phyloP scores from a whole-genome alignment of 345 rosid genomes.

The Citrus sinensis region DNA sequence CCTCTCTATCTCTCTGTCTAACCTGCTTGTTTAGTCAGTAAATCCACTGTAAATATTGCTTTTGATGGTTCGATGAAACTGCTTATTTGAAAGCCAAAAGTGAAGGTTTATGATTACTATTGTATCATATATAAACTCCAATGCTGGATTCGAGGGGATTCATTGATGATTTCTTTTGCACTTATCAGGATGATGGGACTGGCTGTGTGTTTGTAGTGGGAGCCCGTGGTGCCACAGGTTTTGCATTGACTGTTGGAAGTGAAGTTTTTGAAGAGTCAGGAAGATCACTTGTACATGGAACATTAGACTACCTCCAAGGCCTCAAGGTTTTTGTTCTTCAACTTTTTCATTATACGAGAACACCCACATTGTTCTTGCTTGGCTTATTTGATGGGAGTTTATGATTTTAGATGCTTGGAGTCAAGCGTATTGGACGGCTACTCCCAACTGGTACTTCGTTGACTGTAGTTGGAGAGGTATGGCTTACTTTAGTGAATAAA shows the following conservation, averaged over 20 bases:
- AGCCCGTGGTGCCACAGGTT: conserved; percentile 70
- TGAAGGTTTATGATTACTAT: conserved; percentile 1
- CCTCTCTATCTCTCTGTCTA: not conserved
- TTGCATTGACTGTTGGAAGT: conserved; percentile 58
- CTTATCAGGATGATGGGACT: conserved; percentile 75
- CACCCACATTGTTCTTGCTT: not conserved
- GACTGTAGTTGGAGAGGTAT: conserved; percentile 97
- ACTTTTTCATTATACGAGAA: not conserved
- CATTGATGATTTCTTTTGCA: not conserved
- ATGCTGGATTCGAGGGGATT: not conserved
- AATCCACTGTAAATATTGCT: not conserved
- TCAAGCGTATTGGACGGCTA: conserved; percentile 83
- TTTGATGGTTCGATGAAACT: conserved; percentile 13
- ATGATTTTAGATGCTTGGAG: conserved; percentile 87
- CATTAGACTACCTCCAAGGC: conserved; percentile 91
- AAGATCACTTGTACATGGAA: conserved; percentile 89
- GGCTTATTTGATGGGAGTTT: conserved; percentile 17
- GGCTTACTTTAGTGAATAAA: not conserved
- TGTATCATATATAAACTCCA: not conserved
- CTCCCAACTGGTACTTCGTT: conserved; percentile 90
- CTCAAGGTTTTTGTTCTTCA: conserved; percentile 57
- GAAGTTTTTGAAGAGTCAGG: conserved; percentile 94
- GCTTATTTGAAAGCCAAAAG: not conserved
- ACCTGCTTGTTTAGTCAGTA: not conserved
- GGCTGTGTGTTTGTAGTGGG: conserved; percentile 67